Conservation (phyloP, 1,284 basidiomycete species). For the Lentinula novae-zelandiae region DNA sequence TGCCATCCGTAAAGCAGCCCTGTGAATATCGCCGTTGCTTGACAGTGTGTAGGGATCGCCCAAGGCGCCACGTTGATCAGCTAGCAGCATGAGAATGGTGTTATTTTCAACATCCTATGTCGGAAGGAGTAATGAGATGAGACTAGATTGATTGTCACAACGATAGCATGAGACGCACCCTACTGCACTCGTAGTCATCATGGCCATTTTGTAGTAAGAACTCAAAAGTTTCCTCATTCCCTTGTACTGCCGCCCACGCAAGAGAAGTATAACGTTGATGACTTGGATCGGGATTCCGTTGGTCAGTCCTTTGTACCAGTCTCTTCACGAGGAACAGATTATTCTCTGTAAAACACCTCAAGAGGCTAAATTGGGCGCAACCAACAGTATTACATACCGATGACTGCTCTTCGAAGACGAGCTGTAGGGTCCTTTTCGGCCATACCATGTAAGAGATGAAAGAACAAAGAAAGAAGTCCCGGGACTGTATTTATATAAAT, state of each 20-base stretch:
- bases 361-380: slow-evolving; percentile 15
- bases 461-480: slow-evolving; percentile 20
- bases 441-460: slow-evolving; percentile 39
- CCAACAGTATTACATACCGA: slow-evolving; percentile 43
- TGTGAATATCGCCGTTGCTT: slow-evolving; percentile 57
- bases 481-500: not conserved
- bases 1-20: slow-evolving; percentile 76
- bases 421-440: slow-evolving; percentile 77
- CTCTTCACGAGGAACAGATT: slow-evolving; percentile 87
- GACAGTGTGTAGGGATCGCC: slow-evolving; percentile 43
- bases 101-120: slow-evolving; percentile 83
- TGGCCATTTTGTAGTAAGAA: slow-evolving; percentile 81
- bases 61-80: slow-evolving; percentile 63
- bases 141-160: not conserved
- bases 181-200: slow-evolving; percentile 87
- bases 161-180: slow-evolving; percentile 47
- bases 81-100: slow-evolving; percentile 85
- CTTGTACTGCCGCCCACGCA: slow-evolving; percentile 83
- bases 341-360: slow-evolving; percentile 60
- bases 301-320: slow-evolving; percentile 75
- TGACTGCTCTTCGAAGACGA: slow-evolving; percentile 74
- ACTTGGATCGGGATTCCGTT: slow-evolving; percentile 83
- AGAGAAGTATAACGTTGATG: slow-evolving; percentile 77
- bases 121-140: slow-evolving; percentile 4
- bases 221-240: slow-evolving; percentile 86